These are phyloP conservation scores for Nematocida displodere DNA, from an alignment of 371 early-diverging fungal genomes.

Conservation along the genomic window DNA sequence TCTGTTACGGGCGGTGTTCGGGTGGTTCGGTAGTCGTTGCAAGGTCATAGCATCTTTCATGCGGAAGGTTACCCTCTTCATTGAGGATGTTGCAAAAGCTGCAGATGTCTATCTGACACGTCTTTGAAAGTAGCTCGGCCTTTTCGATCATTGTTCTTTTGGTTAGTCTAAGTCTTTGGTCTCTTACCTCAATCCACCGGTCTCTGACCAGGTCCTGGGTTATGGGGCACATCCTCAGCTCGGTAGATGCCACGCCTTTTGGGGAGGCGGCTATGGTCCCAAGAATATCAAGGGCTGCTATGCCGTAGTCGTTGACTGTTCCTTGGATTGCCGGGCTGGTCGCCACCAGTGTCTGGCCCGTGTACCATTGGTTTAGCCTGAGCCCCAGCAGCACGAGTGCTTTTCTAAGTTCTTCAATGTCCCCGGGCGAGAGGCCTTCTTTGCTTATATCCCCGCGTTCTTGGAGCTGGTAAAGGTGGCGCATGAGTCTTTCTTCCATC, in stretches of 20 bases:
- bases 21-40: too few species aligned
- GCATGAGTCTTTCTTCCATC: neutral
- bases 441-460: too few species aligned
- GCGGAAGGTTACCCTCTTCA: conserved; percentile 39
- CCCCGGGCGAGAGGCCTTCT: neutral
- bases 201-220: neutral
- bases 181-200: conserved; percentile 10
- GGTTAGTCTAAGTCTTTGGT: conserved; percentile 1
- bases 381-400: neutral
- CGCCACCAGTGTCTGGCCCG: conserved; percentile 10
- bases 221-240: neutral
- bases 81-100: conserved; percentile 32
- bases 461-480: neutral
- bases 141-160: conserved; percentile 40
- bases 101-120: neutral
- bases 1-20: too few species aligned
- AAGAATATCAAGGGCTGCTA: conserved; percentile 32
- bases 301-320: neutral
- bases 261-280: neutral
- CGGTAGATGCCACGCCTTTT: neutral
- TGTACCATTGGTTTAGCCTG: conserved; percentile 4
- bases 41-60: conserved; percentile 25
- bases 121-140: neutral
- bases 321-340: neutral
- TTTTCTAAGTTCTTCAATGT: conserved; percentile 1